Conservation (phyloP, 768 basidiomycete genomes). For the Russula ochroleuca region DNA sequence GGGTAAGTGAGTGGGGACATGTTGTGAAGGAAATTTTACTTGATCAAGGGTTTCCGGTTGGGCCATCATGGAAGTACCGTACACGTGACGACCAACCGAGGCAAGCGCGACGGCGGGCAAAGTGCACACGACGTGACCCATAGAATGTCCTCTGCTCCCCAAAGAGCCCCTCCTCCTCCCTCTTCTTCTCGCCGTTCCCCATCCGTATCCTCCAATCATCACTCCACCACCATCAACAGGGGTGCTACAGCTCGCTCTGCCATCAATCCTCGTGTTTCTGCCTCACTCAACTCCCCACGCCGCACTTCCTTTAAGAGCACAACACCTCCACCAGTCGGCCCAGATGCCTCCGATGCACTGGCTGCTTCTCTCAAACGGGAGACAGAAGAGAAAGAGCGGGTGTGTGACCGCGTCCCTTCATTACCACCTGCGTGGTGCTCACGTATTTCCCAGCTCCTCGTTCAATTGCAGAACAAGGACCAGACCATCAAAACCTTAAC, state of each 20-base stretch:
- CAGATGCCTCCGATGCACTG: conserved; percentile 54
- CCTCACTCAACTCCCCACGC: conserved; percentile 49
- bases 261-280: conserved; percentile 51
- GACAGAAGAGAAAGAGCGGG: conserved; percentile 79
- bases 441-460: conserved; percentile 52
- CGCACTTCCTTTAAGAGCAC: conserved; percentile 47
- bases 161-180: conserved; percentile 37
- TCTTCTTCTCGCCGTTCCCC: conserved; percentile 43
- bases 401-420: conserved; percentile 33
- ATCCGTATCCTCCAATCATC: conserved; percentile 35
- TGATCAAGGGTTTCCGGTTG: conserved; percentile 20
- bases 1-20: conserved; percentile 2
- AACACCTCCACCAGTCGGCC: conserved; percentile 38
- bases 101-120: too few species aligned
- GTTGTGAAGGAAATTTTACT: neutral
- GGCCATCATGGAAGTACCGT: neutral
- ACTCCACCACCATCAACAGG: conserved; percentile 43
- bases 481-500: conserved; percentile 57
- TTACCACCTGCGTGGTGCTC: conserved; percentile 15
- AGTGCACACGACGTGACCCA: neutral
- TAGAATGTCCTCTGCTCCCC: conserved; percentile 33
- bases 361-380: conserved; percentile 65
- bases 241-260: conserved; percentile 64
- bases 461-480: conserved; percentile 77
- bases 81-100: conserved; percentile 12